Base-by-base conservation (phyloP, 208 protist species). In the Acanthamoeba rhysodes region DNA sequence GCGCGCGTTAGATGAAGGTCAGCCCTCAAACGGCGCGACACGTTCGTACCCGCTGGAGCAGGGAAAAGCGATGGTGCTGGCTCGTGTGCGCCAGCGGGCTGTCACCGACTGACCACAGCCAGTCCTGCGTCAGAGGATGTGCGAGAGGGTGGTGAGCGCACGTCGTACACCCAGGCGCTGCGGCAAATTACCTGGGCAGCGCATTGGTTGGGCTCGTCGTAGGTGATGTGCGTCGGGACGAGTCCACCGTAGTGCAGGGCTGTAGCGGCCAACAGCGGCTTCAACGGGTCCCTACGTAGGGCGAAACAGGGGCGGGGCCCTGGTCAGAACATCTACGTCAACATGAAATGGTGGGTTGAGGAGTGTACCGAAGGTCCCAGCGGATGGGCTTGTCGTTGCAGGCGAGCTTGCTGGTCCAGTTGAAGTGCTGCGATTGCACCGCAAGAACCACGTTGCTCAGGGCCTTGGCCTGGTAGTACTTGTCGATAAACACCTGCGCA, bases 381-480 rank as follows among this genome's bases (percentile, higher is more conserved):
- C 45, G 45, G 41, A 93, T 74, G n/a, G 87, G 87, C 34, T 74
- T 70, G 32, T 22, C 87, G 37, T 93, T 93, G 87, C 87, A 93
- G n/a, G 34, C 32, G 14, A 74, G 32, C 57, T 48, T 29, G 57
- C 32, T 74, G 18, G 29, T 55, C 53, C 62, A 93, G 32, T 74
- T 74, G 32, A 55, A 55, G 37, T 93, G 87, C n/a, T 74, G 32
- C 22, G 57, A 74, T 57, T 93, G 87, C 8, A 93, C 87, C 8
- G 62, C 32, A 12, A 93, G 50, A 1, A 93, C 62, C 2, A 93
- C 45, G 32, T 93, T 55, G 57, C 22, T 24, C 50, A 93, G 29
- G 34, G 87, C 87, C 87, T 93, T 93, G 34, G 87, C 50, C 37
- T 93, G 87, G 62, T 74, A 93, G 87, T 93, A 93, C 62, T 74